Conservation (phyloP, 176 grass and related monocot genomes). For the Juncus effusus region DNA sequence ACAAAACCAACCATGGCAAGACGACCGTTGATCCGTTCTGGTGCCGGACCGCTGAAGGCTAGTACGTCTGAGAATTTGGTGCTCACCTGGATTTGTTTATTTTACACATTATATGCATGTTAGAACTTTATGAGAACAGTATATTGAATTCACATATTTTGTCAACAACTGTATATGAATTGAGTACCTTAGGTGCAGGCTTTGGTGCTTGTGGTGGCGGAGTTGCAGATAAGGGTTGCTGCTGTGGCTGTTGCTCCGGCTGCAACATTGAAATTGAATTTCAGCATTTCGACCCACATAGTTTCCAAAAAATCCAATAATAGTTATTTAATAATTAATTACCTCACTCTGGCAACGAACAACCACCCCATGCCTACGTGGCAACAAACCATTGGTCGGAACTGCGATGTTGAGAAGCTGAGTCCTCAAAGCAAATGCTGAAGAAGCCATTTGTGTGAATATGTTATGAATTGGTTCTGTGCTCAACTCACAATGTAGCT, state of each 20-base stretch:
- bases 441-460: too few species aligned
- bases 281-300: not conserved
- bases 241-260: not conserved
- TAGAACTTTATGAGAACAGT: not conserved
- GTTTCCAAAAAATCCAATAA: not conserved
- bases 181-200: slow-evolving; percentile 23
- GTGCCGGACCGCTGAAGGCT: slow-evolving; percentile 33
- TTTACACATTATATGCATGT: not conserved
- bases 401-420: not conserved
- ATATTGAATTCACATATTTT: not conserved
- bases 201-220: slow-evolving; percentile 1
- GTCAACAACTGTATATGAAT: not conserved
- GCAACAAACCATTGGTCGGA: not conserved
- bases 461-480: too few species aligned
- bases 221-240: not conserved
- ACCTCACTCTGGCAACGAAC: slow-evolving; percentile 13
- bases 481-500: too few species aligned
- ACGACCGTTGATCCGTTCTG: slow-evolving; percentile 32
- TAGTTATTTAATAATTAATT: not conserved
- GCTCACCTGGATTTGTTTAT: slow-evolving; percentile 14
- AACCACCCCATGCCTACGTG: not conserved
- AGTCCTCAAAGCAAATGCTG: too few species aligned
- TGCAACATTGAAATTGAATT: slow-evolving; percentile 16
- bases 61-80: slow-evolving; percentile 30
- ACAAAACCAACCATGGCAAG: slow-evolving; percentile 29